Evolutionary conservation across 1,284 basidiomycete species (phyloP).

Genomic region (Irpex sp.): DNA sequence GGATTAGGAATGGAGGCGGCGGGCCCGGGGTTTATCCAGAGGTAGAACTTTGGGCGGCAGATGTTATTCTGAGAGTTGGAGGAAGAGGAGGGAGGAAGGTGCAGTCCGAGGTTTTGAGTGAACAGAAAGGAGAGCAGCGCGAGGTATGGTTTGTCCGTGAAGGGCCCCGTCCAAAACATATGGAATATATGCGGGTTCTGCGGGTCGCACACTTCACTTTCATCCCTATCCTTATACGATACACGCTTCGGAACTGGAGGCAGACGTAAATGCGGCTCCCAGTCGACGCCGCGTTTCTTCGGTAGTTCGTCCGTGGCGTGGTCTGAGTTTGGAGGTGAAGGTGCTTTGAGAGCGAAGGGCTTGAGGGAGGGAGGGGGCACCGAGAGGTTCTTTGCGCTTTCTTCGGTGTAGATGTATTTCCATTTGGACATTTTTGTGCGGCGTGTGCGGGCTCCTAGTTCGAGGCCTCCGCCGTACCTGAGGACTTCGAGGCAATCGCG

Average conservation of each 20-base stretch:
- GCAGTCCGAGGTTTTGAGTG: conserved; percentile 73
- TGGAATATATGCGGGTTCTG: conserved; percentile 66
- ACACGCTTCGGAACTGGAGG: conserved; percentile 34
- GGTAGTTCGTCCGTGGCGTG: conserved; percentile 26
- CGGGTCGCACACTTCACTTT: conserved; percentile 50
- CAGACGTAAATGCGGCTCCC: conserved; percentile 37
- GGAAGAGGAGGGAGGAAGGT: conserved; percentile 35
- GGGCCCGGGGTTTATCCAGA: conserved; percentile 71
- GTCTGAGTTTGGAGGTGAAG: too few relatives aligned
- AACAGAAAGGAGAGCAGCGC: conserved; percentile 72
- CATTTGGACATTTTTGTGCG: conserved; percentile 58
- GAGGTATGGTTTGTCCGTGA: conserved; percentile 79
- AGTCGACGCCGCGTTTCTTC: conserved; percentile 42
- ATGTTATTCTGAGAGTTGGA: conserved; percentile 18
- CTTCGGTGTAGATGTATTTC: conserved; percentile 64
- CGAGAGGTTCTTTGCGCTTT: conserved; percentile 39
- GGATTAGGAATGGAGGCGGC: conserved; percentile 52
- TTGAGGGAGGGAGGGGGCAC: conserved; percentile 15
- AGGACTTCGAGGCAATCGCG: conserved; percentile 76
- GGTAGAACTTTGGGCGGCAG: conserved; percentile 71
- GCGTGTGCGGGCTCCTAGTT: conserved; percentile 55
- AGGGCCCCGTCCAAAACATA: conserved; percentile 80
- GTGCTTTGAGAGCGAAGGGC: conserved; percentile 22
- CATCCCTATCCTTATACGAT: conserved; percentile 35
- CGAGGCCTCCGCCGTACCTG: conserved; percentile 61